Evolutionary conservation across 805 yeast species (phyloP), one percentile per base, ranked within the genome.

Genomic region (Metschnikowia continentalis): DNA sequence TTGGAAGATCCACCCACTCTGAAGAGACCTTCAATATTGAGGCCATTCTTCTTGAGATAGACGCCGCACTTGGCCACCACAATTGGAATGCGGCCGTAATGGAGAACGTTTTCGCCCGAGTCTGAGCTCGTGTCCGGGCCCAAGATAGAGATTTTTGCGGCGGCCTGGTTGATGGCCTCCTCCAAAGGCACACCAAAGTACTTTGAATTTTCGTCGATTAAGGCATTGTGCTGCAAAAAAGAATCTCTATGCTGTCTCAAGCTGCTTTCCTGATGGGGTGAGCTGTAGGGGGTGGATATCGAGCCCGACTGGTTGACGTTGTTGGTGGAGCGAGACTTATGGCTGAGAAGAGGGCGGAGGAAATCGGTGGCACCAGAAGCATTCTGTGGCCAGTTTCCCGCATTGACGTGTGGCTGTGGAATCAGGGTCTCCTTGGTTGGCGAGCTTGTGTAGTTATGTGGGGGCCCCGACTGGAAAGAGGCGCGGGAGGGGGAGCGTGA

Each of bases 21-120:
- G 66, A 94, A 94, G 3, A 94, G 88, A 5, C 99, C 99, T 65
- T 92, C 94, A 0, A 87, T 85, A 32, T 81, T 80, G 32, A 90
- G 73, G 2, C 86, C 96, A 55, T 88, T 82, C 43, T 81, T 80
- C 62, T 94, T 92, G 53, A 94, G 70, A 62, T 71, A 91, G 0
- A 88, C 84, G 0, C 98, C 97, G 70, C 99, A 92, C 59, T 90
- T 87, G 14, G 97, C 98, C n/a, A 94, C 95, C 13, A 94, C 86
- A 15, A 90, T 79, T 0, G 99, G 99, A 17, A 94, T 88, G 48
- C 83, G 76, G 20, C 98, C 99, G 64, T 89, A 94, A 46, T 84
- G 82, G 32, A 87, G 80, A 51, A 83, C 80, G 26, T 83, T 84
- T 54, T 82, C 81, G 42, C 80, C 67, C 59, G 76, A 64, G 32